Base-by-base conservation (phyloP, 1,284 basidiomycete species). In the Blastosporella zonata region DNA sequence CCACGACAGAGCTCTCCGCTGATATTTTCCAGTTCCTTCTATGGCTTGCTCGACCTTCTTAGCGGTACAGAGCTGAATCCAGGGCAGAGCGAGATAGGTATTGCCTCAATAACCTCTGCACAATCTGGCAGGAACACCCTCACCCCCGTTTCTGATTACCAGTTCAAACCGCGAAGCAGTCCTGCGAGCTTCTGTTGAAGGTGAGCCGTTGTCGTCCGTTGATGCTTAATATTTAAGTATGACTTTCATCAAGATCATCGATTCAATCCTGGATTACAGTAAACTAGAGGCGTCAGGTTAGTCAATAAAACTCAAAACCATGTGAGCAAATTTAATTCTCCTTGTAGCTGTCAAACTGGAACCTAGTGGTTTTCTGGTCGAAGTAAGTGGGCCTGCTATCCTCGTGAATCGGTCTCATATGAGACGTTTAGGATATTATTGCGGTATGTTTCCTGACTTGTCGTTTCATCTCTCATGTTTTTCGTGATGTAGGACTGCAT, bases 101-200 rank as follows among this genome's bases (percentile, higher is more conserved):
- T 50, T 67, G 42, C 8, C 23, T 23, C 12, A n/a, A 1, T 22
- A 21, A 46, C 25, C 43, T 15, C 8, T 40, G 27, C 31, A 3
- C 36, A 18, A 7, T 3, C 9, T 37, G 9, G 43, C n/a, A 25
- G n/a, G n/a, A 20, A 8, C 33, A 41, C 39, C 52, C 50, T 46
- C 36, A 45, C 36, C 23, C 22, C 13, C 4, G 22, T 34, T 8
- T 21, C 13, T 25, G 40, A 31, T 28, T 18, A 10, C 10, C 13
- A 84, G 83, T 87, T 0, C 81, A 84, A 72, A 86, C 84, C 3
- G 83, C 84, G 0, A 86, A 86, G 56, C 81, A 85, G 58, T 85
- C 83, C 0, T 87, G 84, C 60, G 84, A 86, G 59, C 68, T 86
- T 12, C 63, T 87, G 27, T 63, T 87, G 40, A 84, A 84, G 72